Evolutionary conservation across 1,284 basidiomycete genomes (phyloP), one percentile per base, ranked within the genome.

Genomic region (Austroboletus novae-zelandiae): DNA sequence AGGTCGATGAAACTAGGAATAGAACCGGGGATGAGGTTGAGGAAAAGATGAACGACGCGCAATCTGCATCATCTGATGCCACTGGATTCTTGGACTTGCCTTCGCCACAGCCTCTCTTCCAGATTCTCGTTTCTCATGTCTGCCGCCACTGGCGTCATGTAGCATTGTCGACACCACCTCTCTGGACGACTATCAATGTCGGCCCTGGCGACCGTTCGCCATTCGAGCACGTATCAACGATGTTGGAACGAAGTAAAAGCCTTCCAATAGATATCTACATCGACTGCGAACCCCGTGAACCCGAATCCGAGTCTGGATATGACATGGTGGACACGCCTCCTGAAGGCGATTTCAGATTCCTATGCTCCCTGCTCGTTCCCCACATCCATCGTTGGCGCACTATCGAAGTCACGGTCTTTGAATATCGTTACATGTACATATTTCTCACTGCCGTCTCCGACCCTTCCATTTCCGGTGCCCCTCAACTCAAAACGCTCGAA

Each of bases 311-410:
- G 15, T 50, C 44, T 10, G 27, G 13, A 4, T 44, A 53, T 11
- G 59, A 59, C 15, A 48, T 51, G 44, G 40, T 62, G 25, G 57
- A 51, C 9, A 31, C 60, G 17, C 60, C 56, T 40, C 53, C 57
- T 11, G 40, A 51, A 9, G 45, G 49, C 14, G 70, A 78, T 35
- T 54, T 79, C 25, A 51, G 57, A 36, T 48, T 58, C 9, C 75
- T 85, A 40, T 61, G 78, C 30, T 70, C 77, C 40, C 60, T 86
- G 41, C 68, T 86, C 45, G 61, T 74, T 30, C 79, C 83, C 0
- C 74, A 79, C 55, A 70, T 78, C 43, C 61, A 65, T 11, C 75
- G 77, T 18, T 86, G 82, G 83, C 71, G 70, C 37, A 50, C 64
- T 17, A 67, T 86, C 52, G 70, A 75, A 35, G 61, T 84, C 50